Evolutionary conservation across 2,329 filamentous ascomycete species (phyloP), one percentile per base, ranked within the genome.

Genomic region (Aspergillus felis): DNA sequence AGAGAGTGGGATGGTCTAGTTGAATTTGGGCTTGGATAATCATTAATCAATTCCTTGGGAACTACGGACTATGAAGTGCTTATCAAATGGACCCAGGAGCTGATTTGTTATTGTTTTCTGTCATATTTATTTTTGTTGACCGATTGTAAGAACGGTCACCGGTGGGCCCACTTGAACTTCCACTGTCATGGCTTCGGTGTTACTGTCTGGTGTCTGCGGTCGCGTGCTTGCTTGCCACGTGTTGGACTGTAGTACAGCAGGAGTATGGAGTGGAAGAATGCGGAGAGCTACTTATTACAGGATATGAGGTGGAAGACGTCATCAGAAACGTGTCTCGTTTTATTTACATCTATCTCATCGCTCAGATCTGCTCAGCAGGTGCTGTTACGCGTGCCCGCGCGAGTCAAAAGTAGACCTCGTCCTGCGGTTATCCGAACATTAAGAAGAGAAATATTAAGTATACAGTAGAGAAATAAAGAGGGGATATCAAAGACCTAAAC

Each of bases 361-460:
- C 61, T 58, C 57, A 54, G 59, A 56, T 57, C 61, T 58, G 62
- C 61, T 35, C 61, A 62, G 62, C 62, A 64, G 62, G 20, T 24
- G 44, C 42, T 24, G 22, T 47, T 12, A 14, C 44, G 44, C 44
- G 44, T 22, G 10, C 50, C 50, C 28, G 50, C 50, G 55, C 49
- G 57, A 55, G 47, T 56, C 60, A 32, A 38, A 44, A 53, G 54
- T 47, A 61, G 57, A 52, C 48, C 54, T 46, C 61, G 42, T 57
- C 22, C 54, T 51, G 53, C 56, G 49, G 29, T 53, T 22, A 44
- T 28, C n/a, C 20, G 38, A 54, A 47, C 24, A 46, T 27, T 25
- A 41, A 51, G 32, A 48, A 24, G 28, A 42, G 4, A 54, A 56
- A 42, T 22, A 56, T 53, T 53, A 53, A 53, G 51, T 27, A 32